phyloP scores from a whole-genome alignment of 495 filamentous ascomycete genomes.

The Talaromyces wortmannii region DNA sequence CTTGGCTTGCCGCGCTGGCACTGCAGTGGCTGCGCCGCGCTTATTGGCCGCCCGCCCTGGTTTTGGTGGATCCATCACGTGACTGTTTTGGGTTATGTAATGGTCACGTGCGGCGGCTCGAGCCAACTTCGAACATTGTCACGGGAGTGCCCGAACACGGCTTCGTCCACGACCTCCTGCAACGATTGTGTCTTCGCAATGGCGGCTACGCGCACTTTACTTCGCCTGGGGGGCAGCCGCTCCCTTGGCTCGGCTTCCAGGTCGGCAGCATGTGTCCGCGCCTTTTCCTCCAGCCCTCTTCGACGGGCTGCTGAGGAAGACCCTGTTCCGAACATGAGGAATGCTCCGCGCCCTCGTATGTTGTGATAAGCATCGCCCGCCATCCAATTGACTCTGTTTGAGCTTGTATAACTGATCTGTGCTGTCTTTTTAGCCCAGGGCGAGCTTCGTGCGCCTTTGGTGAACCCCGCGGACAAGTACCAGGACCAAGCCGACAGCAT shows the following conservation, averaged over 20 bases:
- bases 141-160: not conserved
- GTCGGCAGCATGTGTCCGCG: conserved; percentile 43
- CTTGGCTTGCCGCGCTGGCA: conserved; percentile 3
- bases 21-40: not conserved
- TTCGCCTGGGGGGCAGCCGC: conserved; percentile 58
- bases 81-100: not conserved
- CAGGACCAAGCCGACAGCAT: conserved; percentile 72
- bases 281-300: conserved; percentile 49
- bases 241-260: conserved; percentile 54
- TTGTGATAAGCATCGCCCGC: conserved; percentile 3
- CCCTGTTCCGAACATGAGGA: conserved; percentile 59
- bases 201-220: conserved; percentile 53
- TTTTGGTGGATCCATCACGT: not conserved
- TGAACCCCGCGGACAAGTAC: conserved; percentile 94
- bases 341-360: conserved; percentile 56
- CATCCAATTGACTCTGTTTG: not conserved
- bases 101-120: not conserved
- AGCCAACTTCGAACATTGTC: not conserved
- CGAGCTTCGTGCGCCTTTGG: conserved; percentile 66
- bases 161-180: not conserved
- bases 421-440: conserved; percentile 36
- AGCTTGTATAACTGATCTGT: not conserved
- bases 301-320: conserved; percentile 49
- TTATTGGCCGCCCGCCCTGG: not conserved
- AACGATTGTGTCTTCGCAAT: conserved; percentile 19